Evolutionary conservation across 148 eudicot genomes (phyloP).

Genomic region (Polygonum aviculare): DNA sequence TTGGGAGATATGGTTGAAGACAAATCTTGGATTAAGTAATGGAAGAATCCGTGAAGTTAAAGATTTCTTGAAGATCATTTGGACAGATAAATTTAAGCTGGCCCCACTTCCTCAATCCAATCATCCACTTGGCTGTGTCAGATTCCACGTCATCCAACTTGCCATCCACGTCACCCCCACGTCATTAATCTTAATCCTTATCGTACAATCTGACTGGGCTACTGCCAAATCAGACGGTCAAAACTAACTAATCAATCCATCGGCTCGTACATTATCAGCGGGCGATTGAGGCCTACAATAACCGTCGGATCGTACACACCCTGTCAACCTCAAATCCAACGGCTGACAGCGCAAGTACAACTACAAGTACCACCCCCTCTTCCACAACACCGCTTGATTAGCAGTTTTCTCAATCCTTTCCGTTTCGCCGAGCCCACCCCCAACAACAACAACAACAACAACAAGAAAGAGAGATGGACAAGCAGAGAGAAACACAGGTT

Average conservation of each 20-base stretch:
- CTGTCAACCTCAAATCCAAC: conserved; percentile 7
- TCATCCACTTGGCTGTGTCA: not conserved
- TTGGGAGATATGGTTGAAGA: too few species aligned
- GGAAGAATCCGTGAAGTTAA: too few species aligned
- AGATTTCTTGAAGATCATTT: too few species aligned
- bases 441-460: not conserved
- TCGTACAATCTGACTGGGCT: not conserved
- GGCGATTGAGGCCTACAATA: not conserved
- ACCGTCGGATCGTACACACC: not conserved
- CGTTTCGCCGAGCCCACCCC: not conserved
- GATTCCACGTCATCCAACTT: not conserved
- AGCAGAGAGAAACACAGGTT: conserved; percentile 74
- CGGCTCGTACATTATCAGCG: not conserved
- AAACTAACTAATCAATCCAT: not conserved
- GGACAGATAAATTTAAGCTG: too few species aligned
- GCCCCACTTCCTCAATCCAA: not conserved
- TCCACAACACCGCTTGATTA: not conserved
- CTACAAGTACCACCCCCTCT: not conserved
- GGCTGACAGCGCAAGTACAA: not conserved
- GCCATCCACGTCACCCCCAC: not conserved
- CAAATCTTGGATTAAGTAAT: too few species aligned
- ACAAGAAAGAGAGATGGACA: conserved; percentile 45
- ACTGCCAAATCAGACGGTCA: not conserved
- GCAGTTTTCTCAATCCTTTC: conserved; percentile 5
- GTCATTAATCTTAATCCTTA: not conserved